Conservation (phyloP, 2,329 filamentous ascomycete species). For the Pseudocercospora pini-densiflorae region DNA sequence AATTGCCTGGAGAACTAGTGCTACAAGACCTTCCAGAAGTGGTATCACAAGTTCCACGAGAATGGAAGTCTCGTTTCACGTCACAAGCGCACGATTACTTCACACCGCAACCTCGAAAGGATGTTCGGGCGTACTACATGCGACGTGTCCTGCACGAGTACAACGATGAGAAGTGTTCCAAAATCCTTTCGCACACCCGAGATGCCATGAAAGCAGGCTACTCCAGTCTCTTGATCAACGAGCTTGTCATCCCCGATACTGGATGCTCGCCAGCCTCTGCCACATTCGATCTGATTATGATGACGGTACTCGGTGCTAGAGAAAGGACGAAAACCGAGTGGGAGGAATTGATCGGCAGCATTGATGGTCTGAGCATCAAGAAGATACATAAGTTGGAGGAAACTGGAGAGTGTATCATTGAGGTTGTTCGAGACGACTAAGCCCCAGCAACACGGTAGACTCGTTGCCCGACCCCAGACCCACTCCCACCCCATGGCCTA, state of each 20-base stretch:
- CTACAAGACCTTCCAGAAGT: constrained; percentile 8
- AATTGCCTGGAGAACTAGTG: neutral
- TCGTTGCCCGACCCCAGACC: constrained; percentile 6
- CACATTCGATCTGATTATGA: neutral
- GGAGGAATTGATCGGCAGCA: neutral
- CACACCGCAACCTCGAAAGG: constrained; percentile 29
- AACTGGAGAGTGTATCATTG: neutral
- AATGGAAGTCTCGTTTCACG: neutral
- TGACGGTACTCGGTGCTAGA: neutral
- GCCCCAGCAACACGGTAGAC: neutral
- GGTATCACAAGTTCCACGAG: neutral
- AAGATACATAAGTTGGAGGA: neutral
- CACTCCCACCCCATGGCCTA: constrained; percentile 1
- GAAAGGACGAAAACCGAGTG: constrained; percentile 5
- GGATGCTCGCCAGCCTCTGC: constrained; percentile 6
- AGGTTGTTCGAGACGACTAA: neutral
- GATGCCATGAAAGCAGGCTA: constrained; percentile 22
- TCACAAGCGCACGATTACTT: constrained; percentile 24
- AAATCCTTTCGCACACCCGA: constrained; percentile 24
- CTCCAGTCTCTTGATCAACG: constrained; percentile 12
- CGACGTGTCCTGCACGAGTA: constrained; percentile 33
- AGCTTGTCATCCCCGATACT: constrained; percentile 11
- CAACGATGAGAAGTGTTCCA: constrained; percentile 27
- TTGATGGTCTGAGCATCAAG: neutral
- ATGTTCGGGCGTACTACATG: constrained; percentile 30